These are phyloP conservation scores for Warburgia ugandensis DNA, from an alignment of 164 flowering plant species.

Conservation along the genomic window DNA sequence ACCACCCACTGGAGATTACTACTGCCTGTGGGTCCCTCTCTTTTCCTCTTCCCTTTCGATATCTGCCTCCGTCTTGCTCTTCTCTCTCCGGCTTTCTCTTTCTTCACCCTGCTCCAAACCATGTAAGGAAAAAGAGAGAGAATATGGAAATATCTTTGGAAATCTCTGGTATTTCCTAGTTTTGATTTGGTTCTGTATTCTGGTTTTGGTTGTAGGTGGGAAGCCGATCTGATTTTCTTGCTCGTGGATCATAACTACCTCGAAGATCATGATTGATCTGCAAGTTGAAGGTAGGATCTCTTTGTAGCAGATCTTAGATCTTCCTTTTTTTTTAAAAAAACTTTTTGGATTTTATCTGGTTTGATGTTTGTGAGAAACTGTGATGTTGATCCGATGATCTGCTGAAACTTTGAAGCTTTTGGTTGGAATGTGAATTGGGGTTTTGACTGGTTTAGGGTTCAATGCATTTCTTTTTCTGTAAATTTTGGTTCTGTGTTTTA, in stretches of 20 bases:
- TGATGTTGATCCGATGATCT: neutral
- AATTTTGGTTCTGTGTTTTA: neutral
- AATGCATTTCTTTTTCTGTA: neutral
- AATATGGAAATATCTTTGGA: too few species aligned
- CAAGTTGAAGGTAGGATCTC: constrained; percentile 6
- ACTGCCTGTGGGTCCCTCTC: too few species aligned
- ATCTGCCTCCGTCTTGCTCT: too few species aligned
- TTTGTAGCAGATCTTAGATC: neutral
- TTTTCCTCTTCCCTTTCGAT: too few species aligned
- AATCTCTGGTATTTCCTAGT: neutral
- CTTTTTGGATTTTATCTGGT: neutral
- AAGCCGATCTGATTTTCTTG: neutral
- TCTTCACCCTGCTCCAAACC: too few species aligned
- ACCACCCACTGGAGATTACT: too few species aligned
- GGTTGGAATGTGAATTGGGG: neutral
- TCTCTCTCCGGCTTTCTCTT: too few species aligned
- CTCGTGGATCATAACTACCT: constrained; percentile 5
- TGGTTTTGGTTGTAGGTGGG: constrained; percentile 3
- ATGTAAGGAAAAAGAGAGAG: too few species aligned
- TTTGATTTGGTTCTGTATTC: neutral
- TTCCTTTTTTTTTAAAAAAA: neutral
- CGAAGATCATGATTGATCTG: constrained; percentile 12
- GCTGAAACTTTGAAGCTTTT: neutral
- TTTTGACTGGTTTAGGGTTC: neutral
- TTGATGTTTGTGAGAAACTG: neutral